phyloP scores from a whole-genome alignment of 371 early-diverging fungal species.

The Batkoa obscura region DNA sequence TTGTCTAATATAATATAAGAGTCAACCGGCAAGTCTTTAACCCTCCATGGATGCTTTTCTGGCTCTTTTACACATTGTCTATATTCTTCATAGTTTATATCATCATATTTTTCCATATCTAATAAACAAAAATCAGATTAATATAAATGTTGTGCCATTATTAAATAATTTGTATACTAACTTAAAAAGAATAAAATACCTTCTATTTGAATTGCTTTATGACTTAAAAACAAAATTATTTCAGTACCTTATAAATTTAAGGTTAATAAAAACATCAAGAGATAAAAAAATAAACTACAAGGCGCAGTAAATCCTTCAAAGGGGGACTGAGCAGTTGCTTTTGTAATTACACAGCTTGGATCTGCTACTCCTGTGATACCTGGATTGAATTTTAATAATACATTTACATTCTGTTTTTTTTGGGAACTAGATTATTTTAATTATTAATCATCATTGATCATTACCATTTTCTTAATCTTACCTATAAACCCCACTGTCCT shows the following conservation, averaged over 20 bases:
- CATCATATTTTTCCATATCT: neutral
- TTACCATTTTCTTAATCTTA: no score
- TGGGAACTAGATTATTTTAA: neutral
- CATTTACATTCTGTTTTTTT: neutral
- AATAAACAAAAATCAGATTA: neutral
- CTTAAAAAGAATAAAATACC: no score
- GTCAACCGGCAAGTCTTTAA: neutral
- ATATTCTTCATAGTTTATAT: neutral
- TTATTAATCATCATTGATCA: neutral
- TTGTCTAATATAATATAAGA: neutral
- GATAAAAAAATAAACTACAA: neutral
- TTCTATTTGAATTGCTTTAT: neutral
- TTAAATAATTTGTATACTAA: no score
- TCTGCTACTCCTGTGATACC: neutral
- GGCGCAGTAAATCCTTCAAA: neutral
- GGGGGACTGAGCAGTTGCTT: neutral
- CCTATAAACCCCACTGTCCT: neutral
- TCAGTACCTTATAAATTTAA: neutral
- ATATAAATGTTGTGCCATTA: no score
- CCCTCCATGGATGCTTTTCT: neutral
- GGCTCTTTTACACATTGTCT: neutral
- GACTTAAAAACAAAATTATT: neutral
- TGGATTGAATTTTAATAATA: conserved; percentile 3
- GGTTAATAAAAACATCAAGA: neutral
- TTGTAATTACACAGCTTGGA: neutral